phyloP scores from a whole-genome alignment of 257 asterid species.

The Ilex aquifolium region DNA sequence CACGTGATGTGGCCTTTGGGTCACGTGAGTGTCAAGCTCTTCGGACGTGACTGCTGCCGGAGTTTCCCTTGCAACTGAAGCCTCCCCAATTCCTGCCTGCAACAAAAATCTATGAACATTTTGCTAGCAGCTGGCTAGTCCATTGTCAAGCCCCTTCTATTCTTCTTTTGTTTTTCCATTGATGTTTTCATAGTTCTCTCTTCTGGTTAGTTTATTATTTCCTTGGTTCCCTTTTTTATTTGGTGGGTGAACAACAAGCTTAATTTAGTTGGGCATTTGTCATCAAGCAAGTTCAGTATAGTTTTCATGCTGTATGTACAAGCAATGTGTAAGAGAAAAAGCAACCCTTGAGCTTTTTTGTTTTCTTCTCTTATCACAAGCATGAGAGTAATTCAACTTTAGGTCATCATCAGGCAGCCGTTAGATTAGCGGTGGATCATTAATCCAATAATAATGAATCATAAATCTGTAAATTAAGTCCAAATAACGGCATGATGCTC shows the following conservation, averaged over 20 bases:
- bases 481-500: too few relatives aligned
- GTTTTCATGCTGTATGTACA: conserved; percentile 38
- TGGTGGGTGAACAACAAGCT: conserved; percentile 26
- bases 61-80: conserved; percentile 55
- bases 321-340: conserved; percentile 41
- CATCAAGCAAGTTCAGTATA: conserved; percentile 38
- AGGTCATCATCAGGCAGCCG: too few relatives aligned
- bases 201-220: not conserved
- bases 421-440: too few relatives aligned
- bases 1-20: conserved; percentile 43
- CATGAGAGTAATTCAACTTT: not conserved
- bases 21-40: conserved; percentile 45
- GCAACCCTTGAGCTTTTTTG: conserved; percentile 22
- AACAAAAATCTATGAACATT: conserved; percentile 3
- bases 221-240: not conserved
- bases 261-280: conserved; percentile 23
- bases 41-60: conserved; percentile 45
- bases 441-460: too few relatives aligned
- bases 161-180: not conserved
- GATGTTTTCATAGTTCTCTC: not conserved
- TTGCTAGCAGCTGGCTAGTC: not conserved
- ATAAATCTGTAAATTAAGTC: too few relatives aligned
- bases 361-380: conserved; percentile 5
- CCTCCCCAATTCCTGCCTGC: conserved; percentile 61
- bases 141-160: not conserved